phyloP scores from a whole-genome alignment of 2,329 filamentous ascomycete genomes.

The Blastomyces emzantsi region DNA sequence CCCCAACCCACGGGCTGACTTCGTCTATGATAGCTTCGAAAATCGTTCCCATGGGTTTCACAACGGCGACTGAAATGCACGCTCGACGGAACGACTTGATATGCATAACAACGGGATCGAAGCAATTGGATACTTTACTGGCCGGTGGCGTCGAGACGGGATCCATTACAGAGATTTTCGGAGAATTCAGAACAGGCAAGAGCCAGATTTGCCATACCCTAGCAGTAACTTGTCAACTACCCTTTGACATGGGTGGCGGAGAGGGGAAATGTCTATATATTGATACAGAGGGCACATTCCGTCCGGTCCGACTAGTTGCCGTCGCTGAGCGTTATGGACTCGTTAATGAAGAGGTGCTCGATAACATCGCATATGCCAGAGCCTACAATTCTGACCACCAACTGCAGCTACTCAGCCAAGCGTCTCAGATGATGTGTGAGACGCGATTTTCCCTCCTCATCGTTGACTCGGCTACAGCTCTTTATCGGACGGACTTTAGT shows the following conservation, averaged over 20 bases:
- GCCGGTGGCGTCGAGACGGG: conserved; percentile 95
- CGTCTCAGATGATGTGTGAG: conserved; percentile 98
- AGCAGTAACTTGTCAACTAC: conserved; percentile 95
- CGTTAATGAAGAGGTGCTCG: conserved; percentile 91
- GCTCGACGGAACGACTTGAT: conserved; percentile 93
- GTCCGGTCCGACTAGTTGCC: conserved; percentile 79
- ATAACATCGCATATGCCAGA: conserved; percentile 96
- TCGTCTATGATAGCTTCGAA: conserved; percentile 60
- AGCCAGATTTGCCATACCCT: conserved; percentile 97
- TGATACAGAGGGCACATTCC: conserved; percentile 95
- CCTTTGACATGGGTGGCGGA: conserved; percentile 97
- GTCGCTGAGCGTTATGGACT: conserved; percentile 92
- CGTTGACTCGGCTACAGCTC: conserved; percentile 88
- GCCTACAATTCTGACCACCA: conserved; percentile 99
- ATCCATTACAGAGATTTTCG: conserved; percentile 95
- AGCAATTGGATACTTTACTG: conserved; percentile 89
- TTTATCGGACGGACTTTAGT: conserved; percentile 94
- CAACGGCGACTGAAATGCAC: conserved; percentile 98
- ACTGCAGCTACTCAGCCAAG: conserved; percentile 87
- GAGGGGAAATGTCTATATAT: conserved; percentile 99
- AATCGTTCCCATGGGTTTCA: conserved; percentile 97
- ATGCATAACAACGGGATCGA: conserved; percentile 95
- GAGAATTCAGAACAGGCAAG: conserved; percentile 96
- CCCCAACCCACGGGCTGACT: neutral
- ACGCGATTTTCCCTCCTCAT: conserved; percentile 93